Evolutionary conservation across 108 stramenopile genomes (phyloP).

Genomic region (Cyclotella cryptica): DNA sequence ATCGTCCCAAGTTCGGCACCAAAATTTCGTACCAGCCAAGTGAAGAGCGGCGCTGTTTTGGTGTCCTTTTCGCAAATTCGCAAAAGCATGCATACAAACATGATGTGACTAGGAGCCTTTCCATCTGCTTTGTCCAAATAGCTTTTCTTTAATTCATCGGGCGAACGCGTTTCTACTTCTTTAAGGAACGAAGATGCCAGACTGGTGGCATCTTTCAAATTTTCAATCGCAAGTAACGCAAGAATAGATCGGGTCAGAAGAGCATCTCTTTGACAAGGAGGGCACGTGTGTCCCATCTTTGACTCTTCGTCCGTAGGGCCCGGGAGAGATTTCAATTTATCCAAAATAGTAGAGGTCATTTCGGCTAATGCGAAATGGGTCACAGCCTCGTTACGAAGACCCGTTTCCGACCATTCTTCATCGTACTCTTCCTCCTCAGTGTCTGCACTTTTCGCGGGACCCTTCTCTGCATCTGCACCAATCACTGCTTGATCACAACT

Average conservation of each 20-base stretch:
- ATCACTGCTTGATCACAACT: constrained; percentile 51
- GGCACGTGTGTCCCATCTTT: constrained; percentile 72
- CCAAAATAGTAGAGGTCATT: constrained; percentile 63
- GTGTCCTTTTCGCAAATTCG: constrained; percentile 85
- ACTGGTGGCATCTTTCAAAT: constrained; percentile 74
- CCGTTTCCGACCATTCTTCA: constrained; percentile 60
- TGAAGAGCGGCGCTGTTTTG: constrained; percentile 82
- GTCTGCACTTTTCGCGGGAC: not conserved
- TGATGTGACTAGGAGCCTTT: constrained; percentile 78
- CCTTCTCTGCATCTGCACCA: constrained; percentile 24
- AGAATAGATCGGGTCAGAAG: constrained; percentile 85
- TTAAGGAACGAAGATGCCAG: constrained; percentile 60
- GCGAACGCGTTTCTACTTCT: constrained; percentile 64
- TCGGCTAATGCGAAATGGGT: constrained; percentile 83
- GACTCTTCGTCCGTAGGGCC: constrained; percentile 74
- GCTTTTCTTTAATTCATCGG: constrained; percentile 66
- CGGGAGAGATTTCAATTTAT: constrained; percentile 71
- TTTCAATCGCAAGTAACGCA: constrained; percentile 74
- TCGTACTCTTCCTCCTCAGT: constrained; percentile 62
- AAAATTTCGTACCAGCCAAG: constrained; percentile 82
- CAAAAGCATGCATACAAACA: constrained; percentile 79
- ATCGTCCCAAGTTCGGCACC: constrained; percentile 75
- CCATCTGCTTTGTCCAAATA: constrained; percentile 84
- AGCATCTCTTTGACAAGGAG: constrained; percentile 79
- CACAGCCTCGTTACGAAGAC: constrained; percentile 75